Percentiles rank a stretch among this genome's conserved stretches.
Conservation (phyloP, 139 green algal species). For the Picochlorum sp. region DNA sequence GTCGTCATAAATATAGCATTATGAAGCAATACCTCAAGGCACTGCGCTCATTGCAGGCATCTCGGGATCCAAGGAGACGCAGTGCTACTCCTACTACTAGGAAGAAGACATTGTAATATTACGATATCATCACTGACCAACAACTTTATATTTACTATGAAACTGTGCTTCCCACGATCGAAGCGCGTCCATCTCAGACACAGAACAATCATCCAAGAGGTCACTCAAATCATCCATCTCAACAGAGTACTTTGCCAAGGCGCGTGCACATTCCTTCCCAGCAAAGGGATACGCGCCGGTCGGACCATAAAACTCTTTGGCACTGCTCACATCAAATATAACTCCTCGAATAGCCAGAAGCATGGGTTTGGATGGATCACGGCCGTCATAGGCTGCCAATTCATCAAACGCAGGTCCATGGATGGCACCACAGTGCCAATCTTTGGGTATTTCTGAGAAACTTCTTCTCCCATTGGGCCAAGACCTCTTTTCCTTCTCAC, state of each 20-base stretch:
- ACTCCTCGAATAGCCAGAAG: slow-evolving; percentile 57
- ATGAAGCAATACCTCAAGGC: slow-evolving; percentile 22
- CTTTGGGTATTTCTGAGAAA: slow-evolving; percentile 40
- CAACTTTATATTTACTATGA: slow-evolving; percentile 57
- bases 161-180: slow-evolving; percentile 67
- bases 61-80: slow-evolving; percentile 7
- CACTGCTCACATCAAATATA: slow-evolving; percentile 67
- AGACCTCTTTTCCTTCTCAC: slow-evolving; percentile 27
- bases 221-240: slow-evolving; percentile 56
- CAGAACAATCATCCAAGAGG: slow-evolving; percentile 43
- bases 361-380: slow-evolving; percentile 46
- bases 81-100: not conserved
- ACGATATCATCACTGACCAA: slow-evolving; percentile 25
- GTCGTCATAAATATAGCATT: slow-evolving; percentile 19
- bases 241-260: slow-evolving; percentile 70
- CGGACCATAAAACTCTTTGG: slow-evolving; percentile 66
- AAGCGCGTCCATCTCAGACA: slow-evolving; percentile 57
- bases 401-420: slow-evolving; percentile 46
- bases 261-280: slow-evolving; percentile 63
- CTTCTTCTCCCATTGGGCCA: slow-evolving; percentile 42
- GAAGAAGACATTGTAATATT: not conserved
- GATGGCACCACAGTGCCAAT: slow-evolving; percentile 56
- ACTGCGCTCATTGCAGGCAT: slow-evolving; percentile 7
- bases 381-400: slow-evolving; percentile 55
- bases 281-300: slow-evolving; percentile 80